Percentiles rank a stretch among this genome's conserved stretches.
Conservation (phyloP, 2,329 filamentous ascomycete genomes). For the Nigrograna mackinnonii region DNA sequence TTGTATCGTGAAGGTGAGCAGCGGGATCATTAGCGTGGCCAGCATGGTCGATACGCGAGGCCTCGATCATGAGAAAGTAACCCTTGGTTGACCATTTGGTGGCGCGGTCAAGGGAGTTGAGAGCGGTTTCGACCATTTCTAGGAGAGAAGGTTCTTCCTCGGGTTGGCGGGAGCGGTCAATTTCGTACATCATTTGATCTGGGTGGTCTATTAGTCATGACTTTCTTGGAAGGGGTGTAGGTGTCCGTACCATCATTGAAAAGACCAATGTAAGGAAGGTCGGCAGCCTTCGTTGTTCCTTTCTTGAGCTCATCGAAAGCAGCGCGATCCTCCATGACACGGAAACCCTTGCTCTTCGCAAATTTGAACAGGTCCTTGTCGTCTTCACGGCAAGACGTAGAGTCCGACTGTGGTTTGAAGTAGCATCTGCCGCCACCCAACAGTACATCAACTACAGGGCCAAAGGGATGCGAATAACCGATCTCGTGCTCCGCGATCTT, state of each 20-base stretch:
- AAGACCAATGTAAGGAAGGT: slow-evolving; percentile 43
- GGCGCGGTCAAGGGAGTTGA: slow-evolving; percentile 40
- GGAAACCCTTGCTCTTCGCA: slow-evolving; percentile 39
- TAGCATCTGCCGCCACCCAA: slow-evolving; percentile 47
- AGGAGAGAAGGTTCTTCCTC: slow-evolving; percentile 44
- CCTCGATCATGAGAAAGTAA: slow-evolving; percentile 45
- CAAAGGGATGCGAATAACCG: slow-evolving; percentile 45
- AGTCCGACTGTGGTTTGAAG: slow-evolving; percentile 44
- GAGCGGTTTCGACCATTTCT: slow-evolving; percentile 45
- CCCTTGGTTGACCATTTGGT: slow-evolving; percentile 36
- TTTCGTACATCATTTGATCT: slow-evolving; percentile 38
- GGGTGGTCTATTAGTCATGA: too few relatives aligned
- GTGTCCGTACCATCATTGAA: too few relatives aligned
- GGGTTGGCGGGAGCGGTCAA: slow-evolving; percentile 42
- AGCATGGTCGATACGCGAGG: slow-evolving; percentile 24
- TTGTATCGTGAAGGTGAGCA: slow-evolving; percentile 39
- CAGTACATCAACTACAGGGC: slow-evolving; percentile 43
- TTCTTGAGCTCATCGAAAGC: slow-evolving; percentile 37
- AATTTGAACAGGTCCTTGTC: slow-evolving; percentile 41
- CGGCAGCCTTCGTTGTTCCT: slow-evolving; percentile 21
- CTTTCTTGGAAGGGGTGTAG: too few relatives aligned
- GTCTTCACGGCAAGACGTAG: slow-evolving; percentile 42
- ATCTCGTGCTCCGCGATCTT: slow-evolving; percentile 46
- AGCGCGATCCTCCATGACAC: slow-evolving; percentile 40
- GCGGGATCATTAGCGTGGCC: slow-evolving; percentile 28